phyloP scores from a whole-genome alignment of 1,139 yeast species.

The Nakaseomyces delphensis region DNA sequence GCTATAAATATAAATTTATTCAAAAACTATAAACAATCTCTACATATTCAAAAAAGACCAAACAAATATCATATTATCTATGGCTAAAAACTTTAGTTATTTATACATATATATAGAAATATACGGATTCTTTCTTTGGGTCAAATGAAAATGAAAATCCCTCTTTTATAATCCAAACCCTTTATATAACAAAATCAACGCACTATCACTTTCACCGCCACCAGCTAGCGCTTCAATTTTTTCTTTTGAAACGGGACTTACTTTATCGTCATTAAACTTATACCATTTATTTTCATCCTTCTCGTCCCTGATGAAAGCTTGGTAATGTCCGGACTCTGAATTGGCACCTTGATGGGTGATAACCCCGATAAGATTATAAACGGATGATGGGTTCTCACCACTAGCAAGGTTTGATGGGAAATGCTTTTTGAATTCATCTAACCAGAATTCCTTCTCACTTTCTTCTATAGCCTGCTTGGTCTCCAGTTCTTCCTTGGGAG shows the following conservation, averaged over 20 bases:
- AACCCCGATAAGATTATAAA: constrained; percentile 74
- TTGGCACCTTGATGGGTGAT: constrained; percentile 92
- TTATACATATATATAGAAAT: too few relatives aligned
- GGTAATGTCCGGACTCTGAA: constrained; percentile 97
- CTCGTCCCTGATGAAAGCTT: constrained; percentile 71
- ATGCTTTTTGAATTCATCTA: constrained; percentile 32
- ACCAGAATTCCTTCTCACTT: constrained; percentile 34
- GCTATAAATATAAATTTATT: background rate
- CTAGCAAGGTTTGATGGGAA: constrained; percentile 34
- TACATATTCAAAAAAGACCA: too few relatives aligned
- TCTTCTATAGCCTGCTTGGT: constrained; percentile 31
- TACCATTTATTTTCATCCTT: constrained; percentile 79
- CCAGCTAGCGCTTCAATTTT: constrained; percentile 83
- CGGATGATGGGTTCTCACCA: constrained; percentile 79
- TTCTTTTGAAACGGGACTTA: constrained; percentile 64
- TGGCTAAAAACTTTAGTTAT: too few relatives aligned
- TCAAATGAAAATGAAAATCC: constrained; percentile 7
- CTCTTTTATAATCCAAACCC: constrained; percentile 47
- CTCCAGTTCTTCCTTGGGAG: constrained; percentile 31
- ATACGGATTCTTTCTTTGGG: constrained; percentile 4
- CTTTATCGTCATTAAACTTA: constrained; percentile 90
- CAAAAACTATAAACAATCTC: background rate
- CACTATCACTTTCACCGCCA: constrained; percentile 97
- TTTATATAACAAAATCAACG: constrained; percentile 76
- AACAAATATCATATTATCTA: too few relatives aligned